A percentile compares a stretch with the other conserved stretches of the same genome.
Evolutionary conservation across 1,284 basidiomycete genomes (phyloP).

Genomic region (Papiliotrema flavescens): DNA sequence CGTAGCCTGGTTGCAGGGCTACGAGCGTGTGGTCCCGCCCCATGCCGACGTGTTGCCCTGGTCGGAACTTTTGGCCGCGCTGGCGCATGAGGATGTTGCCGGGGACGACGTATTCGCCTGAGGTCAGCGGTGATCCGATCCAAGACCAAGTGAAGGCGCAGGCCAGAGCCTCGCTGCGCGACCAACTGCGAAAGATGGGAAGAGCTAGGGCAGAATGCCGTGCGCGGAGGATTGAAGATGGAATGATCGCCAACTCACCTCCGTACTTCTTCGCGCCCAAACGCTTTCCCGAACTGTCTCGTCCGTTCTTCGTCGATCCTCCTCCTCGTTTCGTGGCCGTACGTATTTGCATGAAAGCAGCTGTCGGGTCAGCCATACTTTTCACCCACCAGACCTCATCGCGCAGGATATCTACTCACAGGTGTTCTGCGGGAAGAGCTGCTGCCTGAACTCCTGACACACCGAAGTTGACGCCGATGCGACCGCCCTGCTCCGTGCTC

Average conservation of each 20-base stretch:
- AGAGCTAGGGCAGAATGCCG: no score
- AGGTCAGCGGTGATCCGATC: neutral
- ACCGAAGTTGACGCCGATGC: neutral
- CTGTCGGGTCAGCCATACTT: conserved; percentile 1
- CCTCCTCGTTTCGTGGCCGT: conserved; percentile 93
- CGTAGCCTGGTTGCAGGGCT: conserved; percentile 79
- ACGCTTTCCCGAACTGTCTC: conserved; percentile 84
- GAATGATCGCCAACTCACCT: conserved; percentile 54
- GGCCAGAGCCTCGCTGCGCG: no score
- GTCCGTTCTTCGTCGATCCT: conserved; percentile 83
- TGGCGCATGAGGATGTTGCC: conserved; percentile 93
- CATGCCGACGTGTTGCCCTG: conserved; percentile 85
- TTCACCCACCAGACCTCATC: neutral
- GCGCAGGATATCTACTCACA: neutral
- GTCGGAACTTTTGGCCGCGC: conserved; percentile 81
- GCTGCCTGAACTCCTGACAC: conserved; percentile 4
- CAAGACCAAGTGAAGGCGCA: no score
- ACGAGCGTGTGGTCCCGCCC: conserved; percentile 90
- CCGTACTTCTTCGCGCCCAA: conserved; percentile 92
- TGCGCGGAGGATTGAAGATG: no score
- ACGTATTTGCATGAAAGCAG: conserved; percentile 58
- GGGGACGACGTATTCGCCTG: conserved; percentile 81
- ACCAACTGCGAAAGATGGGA: no score
- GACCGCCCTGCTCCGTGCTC: neutral
- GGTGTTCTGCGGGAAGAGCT: conserved; percentile 1